phyloP scores from a whole-genome alignment of 495 filamentous ascomycete genomes.

The Geoglossum glabrum region DNA sequence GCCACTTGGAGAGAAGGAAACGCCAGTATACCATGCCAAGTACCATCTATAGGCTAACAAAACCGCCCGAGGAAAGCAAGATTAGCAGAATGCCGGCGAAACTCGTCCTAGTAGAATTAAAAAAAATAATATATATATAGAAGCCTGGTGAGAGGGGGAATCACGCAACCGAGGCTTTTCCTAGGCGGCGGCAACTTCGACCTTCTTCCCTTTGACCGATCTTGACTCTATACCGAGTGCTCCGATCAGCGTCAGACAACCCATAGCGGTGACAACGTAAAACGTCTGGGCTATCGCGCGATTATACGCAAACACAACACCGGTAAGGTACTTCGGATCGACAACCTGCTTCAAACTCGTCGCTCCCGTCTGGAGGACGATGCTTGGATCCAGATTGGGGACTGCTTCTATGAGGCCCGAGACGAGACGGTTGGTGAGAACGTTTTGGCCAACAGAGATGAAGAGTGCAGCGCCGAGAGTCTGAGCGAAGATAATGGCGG shows the following conservation, averaged over 20 bases:
- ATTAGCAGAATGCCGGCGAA: not conserved
- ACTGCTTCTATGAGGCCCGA: conserved; percentile 22
- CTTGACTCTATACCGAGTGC: conserved; percentile 39
- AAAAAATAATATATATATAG: no score
- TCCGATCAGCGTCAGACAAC: conserved; percentile 28
- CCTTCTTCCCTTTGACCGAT: conserved; percentile 30
- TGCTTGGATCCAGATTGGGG: conserved; percentile 24
- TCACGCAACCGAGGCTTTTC: not conserved
- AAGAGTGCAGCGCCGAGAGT: conserved; percentile 48
- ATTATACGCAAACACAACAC: conserved; percentile 36
- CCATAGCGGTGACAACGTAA: conserved; percentile 30
- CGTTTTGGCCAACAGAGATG: conserved; percentile 39
- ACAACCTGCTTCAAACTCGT: conserved; percentile 30
- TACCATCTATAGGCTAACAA: no score
- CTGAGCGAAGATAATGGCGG: conserved; percentile 47
- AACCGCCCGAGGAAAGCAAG: not conserved
- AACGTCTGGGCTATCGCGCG: conserved; percentile 32
- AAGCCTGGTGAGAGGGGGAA: no score
- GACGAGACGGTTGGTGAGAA: conserved; percentile 40
- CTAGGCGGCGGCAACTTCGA: conserved; percentile 1
- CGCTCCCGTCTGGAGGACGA: conserved; percentile 34
- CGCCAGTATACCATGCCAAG: no score
- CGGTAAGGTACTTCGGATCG: conserved; percentile 18
- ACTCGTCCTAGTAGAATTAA: no score
- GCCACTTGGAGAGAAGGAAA: no score